These are phyloP conservation scores for Talaromyces verruculosus DNA, from an alignment of 2,329 filamentous ascomycete species.

Conservation along the genomic window DNA sequence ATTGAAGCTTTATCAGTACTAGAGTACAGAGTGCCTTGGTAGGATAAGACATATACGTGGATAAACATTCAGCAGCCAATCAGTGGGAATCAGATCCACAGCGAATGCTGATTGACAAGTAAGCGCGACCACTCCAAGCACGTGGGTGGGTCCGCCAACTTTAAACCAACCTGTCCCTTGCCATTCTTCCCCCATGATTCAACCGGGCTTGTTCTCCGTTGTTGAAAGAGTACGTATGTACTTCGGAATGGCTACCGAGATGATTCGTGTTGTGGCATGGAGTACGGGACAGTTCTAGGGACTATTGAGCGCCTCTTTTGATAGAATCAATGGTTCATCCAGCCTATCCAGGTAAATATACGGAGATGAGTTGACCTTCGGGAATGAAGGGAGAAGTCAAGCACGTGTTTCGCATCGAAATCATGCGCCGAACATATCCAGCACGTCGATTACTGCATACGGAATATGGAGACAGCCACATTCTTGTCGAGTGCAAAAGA, in stretches of 20 bases:
- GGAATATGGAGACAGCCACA: neutral
- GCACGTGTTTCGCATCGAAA: neutral
- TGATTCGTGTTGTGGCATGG: neutral
- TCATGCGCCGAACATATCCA: neutral
- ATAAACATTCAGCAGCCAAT: neutral
- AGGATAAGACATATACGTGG: neutral
- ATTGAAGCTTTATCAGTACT: neutral
- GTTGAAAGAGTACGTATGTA: neutral
- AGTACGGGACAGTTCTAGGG: neutral
- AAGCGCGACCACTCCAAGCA: neutral
- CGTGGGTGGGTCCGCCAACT: conserved; percentile 13
- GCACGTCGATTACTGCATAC: neutral
- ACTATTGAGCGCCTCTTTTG: neutral
- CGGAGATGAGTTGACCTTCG: neutral
- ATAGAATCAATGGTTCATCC: neutral
- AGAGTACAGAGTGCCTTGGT: too few species aligned
- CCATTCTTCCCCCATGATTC: neutral
- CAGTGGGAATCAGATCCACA: neutral
- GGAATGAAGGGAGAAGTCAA: neutral
- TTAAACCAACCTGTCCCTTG: conserved; percentile 3
- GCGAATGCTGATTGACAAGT: neutral
- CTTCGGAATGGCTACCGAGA: neutral
- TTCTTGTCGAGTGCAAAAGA: neutral
- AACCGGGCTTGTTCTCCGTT: neutral
- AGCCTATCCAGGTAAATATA: neutral